Percentiles rank a stretch among this genome's conserved stretches.
phyloP scores from a whole-genome alignment of 768 basidiomycete species.

The Galerina sulciceps region DNA sequence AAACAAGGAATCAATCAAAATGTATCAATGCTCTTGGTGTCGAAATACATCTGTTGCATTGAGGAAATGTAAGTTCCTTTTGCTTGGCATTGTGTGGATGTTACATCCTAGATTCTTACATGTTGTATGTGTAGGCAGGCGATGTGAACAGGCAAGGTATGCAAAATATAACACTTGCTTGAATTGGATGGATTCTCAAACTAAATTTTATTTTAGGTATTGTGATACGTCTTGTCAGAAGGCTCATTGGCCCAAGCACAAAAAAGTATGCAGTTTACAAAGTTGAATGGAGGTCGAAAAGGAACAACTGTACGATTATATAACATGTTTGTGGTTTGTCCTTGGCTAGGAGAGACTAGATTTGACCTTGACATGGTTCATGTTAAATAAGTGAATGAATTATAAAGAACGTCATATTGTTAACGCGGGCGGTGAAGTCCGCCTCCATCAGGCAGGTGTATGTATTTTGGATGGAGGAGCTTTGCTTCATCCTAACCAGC shows the following conservation, averaged over 20 bases:
- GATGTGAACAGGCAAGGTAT: conserved; percentile 20
- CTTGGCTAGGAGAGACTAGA: too few species aligned
- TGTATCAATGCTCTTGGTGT: conserved; percentile 68
- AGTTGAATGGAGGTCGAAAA: too few species aligned
- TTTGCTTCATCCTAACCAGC: too few species aligned
- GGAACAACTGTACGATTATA: too few species aligned
- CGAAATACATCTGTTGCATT: conserved; percentile 49
- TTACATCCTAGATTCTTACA: background rate
- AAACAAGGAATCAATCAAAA: conserved; percentile 47
- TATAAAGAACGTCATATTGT: too few species aligned
- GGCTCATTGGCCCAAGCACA: conserved; percentile 18
- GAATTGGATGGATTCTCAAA: background rate
- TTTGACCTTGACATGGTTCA: too few species aligned
- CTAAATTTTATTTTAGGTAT: conserved; percentile 8
- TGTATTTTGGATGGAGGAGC: too few species aligned
- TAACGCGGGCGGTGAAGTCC: too few species aligned
- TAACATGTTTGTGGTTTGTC: too few species aligned
- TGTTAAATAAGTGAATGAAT: too few species aligned
- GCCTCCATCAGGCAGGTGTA: too few species aligned
- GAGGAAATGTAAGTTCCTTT: conserved; percentile 20
- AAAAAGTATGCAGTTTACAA: conserved; percentile 14
- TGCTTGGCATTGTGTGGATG: background rate
- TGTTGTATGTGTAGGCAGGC: conserved; percentile 17
- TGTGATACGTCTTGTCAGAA: conserved; percentile 24
- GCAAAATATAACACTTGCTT: too few species aligned